Percentiles rank a stretch among this genome's conserved stretches.
phyloP scores from a whole-genome alignment of 148 eudicot genomes.

The Rhododendron williamsianum region DNA sequence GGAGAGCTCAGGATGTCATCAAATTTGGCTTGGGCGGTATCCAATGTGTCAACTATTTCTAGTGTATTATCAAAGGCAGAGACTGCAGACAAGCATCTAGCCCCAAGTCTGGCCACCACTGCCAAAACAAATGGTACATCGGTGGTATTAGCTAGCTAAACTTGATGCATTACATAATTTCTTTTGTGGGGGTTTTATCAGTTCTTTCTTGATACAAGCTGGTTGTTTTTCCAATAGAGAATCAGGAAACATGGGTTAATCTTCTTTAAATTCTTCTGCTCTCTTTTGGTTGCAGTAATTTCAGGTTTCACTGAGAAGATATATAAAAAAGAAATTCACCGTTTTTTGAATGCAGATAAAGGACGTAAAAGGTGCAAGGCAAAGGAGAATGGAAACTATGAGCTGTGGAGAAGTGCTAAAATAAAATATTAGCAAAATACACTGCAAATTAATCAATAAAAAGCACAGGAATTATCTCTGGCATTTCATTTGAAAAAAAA shows the following conservation, averaged over 20 bases:
- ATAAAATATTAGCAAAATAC: not conserved
- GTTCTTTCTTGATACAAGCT: not conserved
- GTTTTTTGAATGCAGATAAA: not conserved
- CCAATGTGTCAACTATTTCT: constrained; percentile 72
- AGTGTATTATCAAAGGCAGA: constrained; percentile 89
- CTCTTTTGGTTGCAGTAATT: not conserved
- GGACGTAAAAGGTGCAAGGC: not conserved
- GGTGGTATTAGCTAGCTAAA: not conserved
- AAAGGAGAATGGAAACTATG: not conserved
- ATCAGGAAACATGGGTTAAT: not conserved
- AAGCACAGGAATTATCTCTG: not conserved
- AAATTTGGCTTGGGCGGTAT: constrained; percentile 83
- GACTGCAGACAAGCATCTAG: constrained; percentile 93
- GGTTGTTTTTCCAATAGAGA: not conserved
- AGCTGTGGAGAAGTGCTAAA: not conserved
- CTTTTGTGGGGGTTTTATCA: not conserved
- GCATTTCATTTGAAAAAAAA: not conserved
- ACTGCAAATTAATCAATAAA: not conserved
- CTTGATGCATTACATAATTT: not conserved
- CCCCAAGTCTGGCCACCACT: constrained; percentile 84
- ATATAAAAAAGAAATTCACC: no score
- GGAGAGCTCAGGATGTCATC: constrained; percentile 78
- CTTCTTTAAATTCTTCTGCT: not conserved
- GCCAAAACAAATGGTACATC: constrained; percentile 20
- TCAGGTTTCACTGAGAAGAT: not conserved